Evolutionary conservation across 225 moss, liverwort and hornwort genomes (phyloP).

Genomic region (Anthoceros angustus): DNA sequence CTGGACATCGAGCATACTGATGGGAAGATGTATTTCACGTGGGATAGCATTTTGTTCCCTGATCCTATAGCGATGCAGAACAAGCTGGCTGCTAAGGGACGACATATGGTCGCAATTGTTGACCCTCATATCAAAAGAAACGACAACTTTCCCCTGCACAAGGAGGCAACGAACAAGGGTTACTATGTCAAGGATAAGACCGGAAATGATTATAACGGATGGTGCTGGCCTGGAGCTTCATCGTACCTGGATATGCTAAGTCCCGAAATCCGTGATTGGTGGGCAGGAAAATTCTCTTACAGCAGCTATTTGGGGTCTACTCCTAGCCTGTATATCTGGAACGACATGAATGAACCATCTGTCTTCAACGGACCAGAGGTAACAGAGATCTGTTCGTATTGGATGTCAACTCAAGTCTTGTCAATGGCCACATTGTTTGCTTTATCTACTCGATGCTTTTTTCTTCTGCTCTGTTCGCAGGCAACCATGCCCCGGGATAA

Average conservation of each 20-base stretch:
- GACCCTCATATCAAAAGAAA: conserved; percentile 97
- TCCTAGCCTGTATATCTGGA: conserved; percentile 77
- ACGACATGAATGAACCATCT: conserved; percentile 99
- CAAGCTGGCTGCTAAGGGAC: conserved; percentile 89
- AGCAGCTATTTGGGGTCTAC: conserved; percentile 71
- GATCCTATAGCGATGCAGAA: conserved; percentile 81
- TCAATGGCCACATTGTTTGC: background rate
- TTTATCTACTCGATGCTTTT: background rate
- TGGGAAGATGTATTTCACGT: conserved; percentile 90
- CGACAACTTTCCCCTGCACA: conserved; percentile 58
- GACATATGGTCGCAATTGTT: conserved; percentile 97
- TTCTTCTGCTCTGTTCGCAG: conserved; percentile 21
- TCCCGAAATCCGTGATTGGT: conserved; percentile 76
- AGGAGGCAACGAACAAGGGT: conserved; percentile 68
- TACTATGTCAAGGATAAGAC: conserved; percentile 72
- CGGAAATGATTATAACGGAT: conserved; percentile 76
- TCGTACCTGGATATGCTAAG: conserved; percentile 89
- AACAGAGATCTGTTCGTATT: conserved; percentile 10
- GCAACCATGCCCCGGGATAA: conserved; percentile 89
- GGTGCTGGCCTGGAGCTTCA: conserved; percentile 98
- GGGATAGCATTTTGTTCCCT: conserved; percentile 68
- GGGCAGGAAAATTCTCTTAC: conserved; percentile 73
- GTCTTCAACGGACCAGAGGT: conserved; percentile 99
- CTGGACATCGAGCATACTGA: conserved; percentile 99
- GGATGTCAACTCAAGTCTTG: background rate